Percentiles rank a stretch among this genome's conserved stretches.
Evolutionary conservation across 106 monocot species (phyloP).

Genomic region (Phalaenopsis aphrodite): DNA sequence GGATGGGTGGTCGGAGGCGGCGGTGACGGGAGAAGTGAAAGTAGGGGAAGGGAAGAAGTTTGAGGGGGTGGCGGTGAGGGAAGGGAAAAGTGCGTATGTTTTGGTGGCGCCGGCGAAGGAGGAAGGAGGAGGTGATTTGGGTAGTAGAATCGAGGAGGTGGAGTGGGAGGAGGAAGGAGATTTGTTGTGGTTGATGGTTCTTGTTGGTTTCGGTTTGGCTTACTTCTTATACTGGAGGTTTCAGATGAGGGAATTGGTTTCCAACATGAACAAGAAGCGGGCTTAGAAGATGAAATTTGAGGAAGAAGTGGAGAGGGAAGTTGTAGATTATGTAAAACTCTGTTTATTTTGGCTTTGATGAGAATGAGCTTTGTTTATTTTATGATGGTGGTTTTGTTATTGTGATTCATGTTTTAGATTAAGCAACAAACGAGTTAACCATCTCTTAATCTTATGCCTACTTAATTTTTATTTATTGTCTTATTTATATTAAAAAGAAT

Average conservation of each 20-base stretch:
- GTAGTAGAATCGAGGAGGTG: slow-evolving; percentile 49
- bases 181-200: slow-evolving; percentile 49
- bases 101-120: slow-evolving; percentile 19
- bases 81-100: slow-evolving; percentile 37
- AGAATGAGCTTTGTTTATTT: not conserved
- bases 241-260: slow-evolving; percentile 70
- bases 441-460: too few species aligned
- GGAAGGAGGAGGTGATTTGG: not conserved
- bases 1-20: slow-evolving; percentile 46
- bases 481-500: too few species aligned
- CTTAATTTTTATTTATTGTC: too few species aligned
- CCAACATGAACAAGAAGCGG: slow-evolving; percentile 71
- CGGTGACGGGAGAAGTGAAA: slow-evolving; percentile 27
- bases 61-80: slow-evolving; percentile 35
- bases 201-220: slow-evolving; percentile 59
- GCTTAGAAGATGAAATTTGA: slow-evolving; percentile 7
- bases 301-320: not conserved
- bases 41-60: slow-evolving; percentile 20
- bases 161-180: slow-evolving; percentile 73
- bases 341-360: not conserved
- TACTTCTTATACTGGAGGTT: slow-evolving; percentile 83
- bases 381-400: not conserved
- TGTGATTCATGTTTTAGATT: not conserved
- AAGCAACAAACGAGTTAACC: not conserved
- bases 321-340: not conserved